Base-by-base conservation (phyloP, 257 asterid genomes). In the Plectranthus barbatus region DNA sequence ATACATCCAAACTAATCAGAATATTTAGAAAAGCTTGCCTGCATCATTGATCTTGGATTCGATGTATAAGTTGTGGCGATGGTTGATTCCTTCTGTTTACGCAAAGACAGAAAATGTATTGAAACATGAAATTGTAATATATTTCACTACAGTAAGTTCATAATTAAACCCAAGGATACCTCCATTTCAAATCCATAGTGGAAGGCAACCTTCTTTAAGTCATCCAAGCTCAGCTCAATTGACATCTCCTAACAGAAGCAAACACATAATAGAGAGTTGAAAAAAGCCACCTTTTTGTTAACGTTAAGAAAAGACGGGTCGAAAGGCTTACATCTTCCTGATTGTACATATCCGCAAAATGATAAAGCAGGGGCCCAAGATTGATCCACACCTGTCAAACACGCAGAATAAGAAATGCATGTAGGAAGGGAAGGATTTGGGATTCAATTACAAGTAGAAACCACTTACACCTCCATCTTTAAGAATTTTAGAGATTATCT, bases 341-440 rank as follows among this genome's bases (percentile, higher is more conserved):
- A 68, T 75, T 83, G 75, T 82, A 85, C 64, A 57, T 73, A 66
- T 92, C 99, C 5, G 97, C 95, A 79, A 92, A 92, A 80, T 92
- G 99, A 78, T 85, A 92, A 58, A 92, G 97, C 72, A 92, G 71
- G 67, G 97, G 97, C 34, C 99, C 99, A 75, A 92, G 74, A 77
- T 92, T 92, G 76, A 92, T 86, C 99, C 99, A 92, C 51, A 85
- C 95, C 99, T 92, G 87, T 15, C 5, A 79, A 71, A 45, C 68
- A 70, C 60, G 41, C 65, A 44, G 50, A 66, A 62, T 72, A 65
- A 74, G 74, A 41, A 76, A 29, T 31, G 20, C 55, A 60, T 36
- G 62, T 49, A 46, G 24, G 36, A 23, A 23, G 4, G 8, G 1
- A 56, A 34, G 15, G 17, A 55, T 19, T 57, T 49, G 75, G 40